Percentiles rank a stretch among this genome's conserved stretches.
Evolutionary conservation across 2,329 filamentous ascomycete species (phyloP).

Genomic region (Mycosphaerelloides madeirae): DNA sequence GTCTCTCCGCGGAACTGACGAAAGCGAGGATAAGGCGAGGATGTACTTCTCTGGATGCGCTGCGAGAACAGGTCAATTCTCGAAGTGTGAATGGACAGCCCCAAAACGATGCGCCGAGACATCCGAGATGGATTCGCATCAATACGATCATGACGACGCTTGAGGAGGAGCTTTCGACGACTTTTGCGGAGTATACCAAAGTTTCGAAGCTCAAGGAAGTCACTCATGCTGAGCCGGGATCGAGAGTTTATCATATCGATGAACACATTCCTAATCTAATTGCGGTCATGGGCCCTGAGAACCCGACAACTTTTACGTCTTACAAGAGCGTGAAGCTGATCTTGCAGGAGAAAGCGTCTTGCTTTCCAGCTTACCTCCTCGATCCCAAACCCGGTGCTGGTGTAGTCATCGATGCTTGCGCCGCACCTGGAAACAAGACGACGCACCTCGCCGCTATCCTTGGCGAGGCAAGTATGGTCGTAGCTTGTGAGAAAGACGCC

Average conservation of each 20-base stretch:
- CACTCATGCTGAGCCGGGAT: slow-evolving; percentile 27
- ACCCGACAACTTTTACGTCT: slow-evolving; percentile 67
- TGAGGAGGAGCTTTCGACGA: slow-evolving; percentile 66
- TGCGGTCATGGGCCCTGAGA: slow-evolving; percentile 64
- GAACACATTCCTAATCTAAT: slow-evolving; percentile 76
- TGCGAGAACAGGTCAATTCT: slow-evolving; percentile 57
- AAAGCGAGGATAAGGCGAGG: slow-evolving; percentile 70
- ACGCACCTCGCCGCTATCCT: slow-evolving; percentile 83
- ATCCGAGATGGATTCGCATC: slow-evolving; percentile 88
- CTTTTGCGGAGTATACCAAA: slow-evolving; percentile 61
- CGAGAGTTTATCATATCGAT: slow-evolving; percentile 65
- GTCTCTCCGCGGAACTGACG: slow-evolving; percentile 76
- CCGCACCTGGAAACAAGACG: slow-evolving; percentile 95
- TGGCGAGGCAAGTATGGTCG: slow-evolving; percentile 45
- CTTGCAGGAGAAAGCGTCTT: slow-evolving; percentile 93
- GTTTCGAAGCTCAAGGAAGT: slow-evolving; percentile 56
- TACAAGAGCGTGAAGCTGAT: slow-evolving; percentile 77
- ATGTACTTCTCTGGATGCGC: slow-evolving; percentile 61
- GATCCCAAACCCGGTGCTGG: slow-evolving; percentile 63
- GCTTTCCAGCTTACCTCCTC: slow-evolving; percentile 87
- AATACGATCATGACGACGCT: slow-evolving; percentile 73
- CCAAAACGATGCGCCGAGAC: slow-evolving; percentile 40
- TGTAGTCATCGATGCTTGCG: slow-evolving; percentile 85
- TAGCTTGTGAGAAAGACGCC: slow-evolving; percentile 74
- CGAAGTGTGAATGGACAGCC: slow-evolving; percentile 27